Evolutionary conservation across 225 moss, liverwort and hornwort species (phyloP).

Genomic region (Climacium dendroides): DNA sequence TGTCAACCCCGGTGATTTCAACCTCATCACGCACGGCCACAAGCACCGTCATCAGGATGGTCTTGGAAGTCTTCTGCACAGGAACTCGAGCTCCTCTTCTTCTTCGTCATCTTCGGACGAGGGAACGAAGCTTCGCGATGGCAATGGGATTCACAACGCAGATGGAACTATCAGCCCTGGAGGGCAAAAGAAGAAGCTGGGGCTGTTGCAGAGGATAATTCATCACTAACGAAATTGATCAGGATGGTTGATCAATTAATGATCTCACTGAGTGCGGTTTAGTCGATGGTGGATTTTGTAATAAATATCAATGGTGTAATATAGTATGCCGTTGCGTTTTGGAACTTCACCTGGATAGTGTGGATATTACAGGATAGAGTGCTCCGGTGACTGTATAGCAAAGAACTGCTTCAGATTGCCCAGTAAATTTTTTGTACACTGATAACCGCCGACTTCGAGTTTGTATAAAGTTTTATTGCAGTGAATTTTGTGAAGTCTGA

Average conservation of each 20-base stretch:
- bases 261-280: background rate
- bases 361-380: background rate
- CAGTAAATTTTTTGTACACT: background rate
- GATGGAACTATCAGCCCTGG: background rate
- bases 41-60: background rate
- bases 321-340: background rate
- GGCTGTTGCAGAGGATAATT: conserved; percentile 22
- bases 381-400: background rate
- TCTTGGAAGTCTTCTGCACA: background rate
- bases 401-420: background rate
- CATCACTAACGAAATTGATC: background rate
- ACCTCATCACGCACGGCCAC: conserved; percentile 22
- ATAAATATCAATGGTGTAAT: background rate
- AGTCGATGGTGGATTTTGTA: background rate
- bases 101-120: conserved; percentile 16
- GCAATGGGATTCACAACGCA: background rate
- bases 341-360: background rate
- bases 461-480: background rate
- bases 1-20: conserved; percentile 53
- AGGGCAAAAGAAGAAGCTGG: conserved; percentile 14
- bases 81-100: conserved; percentile 7
- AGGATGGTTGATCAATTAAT: no score
- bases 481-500: no score
- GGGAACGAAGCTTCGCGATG: background rate
- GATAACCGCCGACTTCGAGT: background rate